Evolutionary conservation across 2,329 filamentous ascomycete genomes (phyloP), one percentile per base, ranked within the genome.

Genomic region (Alternaria gansuensis): DNA sequence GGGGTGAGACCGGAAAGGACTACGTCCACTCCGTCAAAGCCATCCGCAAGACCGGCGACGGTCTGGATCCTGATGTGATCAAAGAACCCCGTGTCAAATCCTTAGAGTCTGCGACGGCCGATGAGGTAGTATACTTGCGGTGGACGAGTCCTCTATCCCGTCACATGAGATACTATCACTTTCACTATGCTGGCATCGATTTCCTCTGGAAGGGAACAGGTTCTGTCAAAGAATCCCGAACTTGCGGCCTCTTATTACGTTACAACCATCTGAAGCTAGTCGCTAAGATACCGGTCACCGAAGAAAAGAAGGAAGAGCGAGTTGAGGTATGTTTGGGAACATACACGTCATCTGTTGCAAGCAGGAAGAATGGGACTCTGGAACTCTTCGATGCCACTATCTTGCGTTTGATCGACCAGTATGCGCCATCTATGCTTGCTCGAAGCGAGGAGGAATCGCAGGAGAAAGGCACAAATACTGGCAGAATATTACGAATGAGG

Each of bases 141-240:
- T 76, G 72, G 74, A 59, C 56, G 8, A 63, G 51, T 1, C 70
- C 74, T 5, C 62, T 76, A 6, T 70, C 71, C 2, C 53, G 51
- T 1, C 51, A 68, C 11, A 71, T 74, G n/a, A 64, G 75, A 29
- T 44, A 59, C 8, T 76, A 77, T 46, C 58, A 68, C 6, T 77
- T 77, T 46, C 37, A 46, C 0, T 75, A 68, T 49, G 34, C 6
- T 0, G 68, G 63, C 7, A 53, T 77, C 4, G 70, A 75, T 13
- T 77, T 77, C 51, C 69, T 63, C 50, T 77, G 75, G 75, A 77
- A 75, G 50, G 74, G 73, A 5, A 77, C 75, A 3, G 63, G 67
- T 14, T 71, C 66, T 4, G 69, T 73, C 10, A 63, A 60, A 24
- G 70, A 74, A 48, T 40, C 50, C 3, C 50, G 68, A 2, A 56